Conservation (phyloP, 1,284 basidiomycete genomes). For the Marasmius tenuissimus region DNA sequence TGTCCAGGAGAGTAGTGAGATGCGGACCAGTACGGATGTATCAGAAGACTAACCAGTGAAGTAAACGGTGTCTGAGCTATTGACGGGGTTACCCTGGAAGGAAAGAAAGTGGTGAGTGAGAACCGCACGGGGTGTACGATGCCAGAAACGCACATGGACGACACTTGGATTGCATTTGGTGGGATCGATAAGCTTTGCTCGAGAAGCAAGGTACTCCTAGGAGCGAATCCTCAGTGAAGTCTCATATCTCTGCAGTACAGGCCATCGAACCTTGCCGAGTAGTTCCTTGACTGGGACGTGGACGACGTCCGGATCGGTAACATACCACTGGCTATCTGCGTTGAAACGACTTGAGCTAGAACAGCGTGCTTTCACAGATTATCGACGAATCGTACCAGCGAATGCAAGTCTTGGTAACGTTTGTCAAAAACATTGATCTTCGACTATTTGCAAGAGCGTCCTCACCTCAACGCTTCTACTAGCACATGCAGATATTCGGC, state of each 20-base stretch:
- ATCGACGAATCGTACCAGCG: slow-evolving; percentile 45
- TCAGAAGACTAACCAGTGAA: slow-evolving; percentile 63
- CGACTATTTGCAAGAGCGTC: slow-evolving; percentile 17
- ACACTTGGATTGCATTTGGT: slow-evolving; percentile 64
- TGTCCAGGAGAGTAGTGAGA: slow-evolving; percentile 23
- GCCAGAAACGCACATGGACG: slow-evolving; percentile 53
- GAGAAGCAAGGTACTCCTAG: slow-evolving; percentile 77
- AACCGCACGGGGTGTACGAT: not conserved
- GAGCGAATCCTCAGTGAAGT: slow-evolving; percentile 3
- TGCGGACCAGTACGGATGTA: not conserved
- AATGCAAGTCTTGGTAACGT: slow-evolving; percentile 64
- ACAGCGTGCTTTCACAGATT: not conserved
- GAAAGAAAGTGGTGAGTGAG: slow-evolving; percentile 11
- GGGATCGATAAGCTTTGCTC: slow-evolving; percentile 83
- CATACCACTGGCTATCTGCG: slow-evolving; percentile 82
- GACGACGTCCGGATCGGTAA: slow-evolving; percentile 81
- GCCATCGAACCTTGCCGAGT: slow-evolving; percentile 69
- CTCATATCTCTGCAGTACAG: not conserved
- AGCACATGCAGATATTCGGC: slow-evolving; percentile 86
- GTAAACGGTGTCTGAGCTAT: slow-evolving; percentile 92
- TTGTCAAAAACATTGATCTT: not conserved
- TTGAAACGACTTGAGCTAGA: slow-evolving; percentile 7
- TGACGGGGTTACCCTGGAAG: slow-evolving; percentile 72
- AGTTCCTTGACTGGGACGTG: slow-evolving; percentile 78
- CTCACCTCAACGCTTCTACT: slow-evolving; percentile 79